These are phyloP conservation scores for Tylopilus felleus DNA, from an alignment of 768 basidiomycete species.

Conservation along the genomic window DNA sequence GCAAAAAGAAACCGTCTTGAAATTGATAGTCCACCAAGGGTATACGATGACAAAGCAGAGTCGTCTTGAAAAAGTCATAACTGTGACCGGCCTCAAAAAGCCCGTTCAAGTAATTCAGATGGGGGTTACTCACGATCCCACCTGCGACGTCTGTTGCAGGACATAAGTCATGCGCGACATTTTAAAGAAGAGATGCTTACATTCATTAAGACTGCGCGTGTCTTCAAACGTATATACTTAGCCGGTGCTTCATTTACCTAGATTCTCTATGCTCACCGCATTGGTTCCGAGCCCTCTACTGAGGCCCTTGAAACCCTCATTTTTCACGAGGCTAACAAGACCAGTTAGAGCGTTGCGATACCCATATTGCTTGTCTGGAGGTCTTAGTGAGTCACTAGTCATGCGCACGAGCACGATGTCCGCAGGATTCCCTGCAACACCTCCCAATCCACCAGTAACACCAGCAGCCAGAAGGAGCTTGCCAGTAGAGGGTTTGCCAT, in stretches of 20 bases:
- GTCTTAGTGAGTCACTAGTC: conserved; percentile 81
- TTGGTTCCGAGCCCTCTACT: conserved; percentile 77
- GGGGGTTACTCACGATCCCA: conserved; percentile 64
- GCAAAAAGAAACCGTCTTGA: conserved; percentile 62
- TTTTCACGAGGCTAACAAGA: conserved; percentile 56
- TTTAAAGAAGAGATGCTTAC: conserved; percentile 37
- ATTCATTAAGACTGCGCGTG: conserved; percentile 72
- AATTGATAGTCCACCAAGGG: conserved; percentile 60
- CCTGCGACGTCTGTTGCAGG: conserved; percentile 62
- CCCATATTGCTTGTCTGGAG: conserved; percentile 68
- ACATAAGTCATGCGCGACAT: conserved; percentile 3
- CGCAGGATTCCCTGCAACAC: conserved; percentile 78
- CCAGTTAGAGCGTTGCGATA: conserved; percentile 81
- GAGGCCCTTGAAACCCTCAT: conserved; percentile 69
- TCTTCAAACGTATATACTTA: conserved; percentile 31
- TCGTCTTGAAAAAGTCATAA: conserved; percentile 73
- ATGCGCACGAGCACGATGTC: conserved; percentile 80
- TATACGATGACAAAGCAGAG: conserved; percentile 48
- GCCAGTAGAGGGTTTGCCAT: conserved; percentile 50
- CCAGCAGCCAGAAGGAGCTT: conserved; percentile 62
- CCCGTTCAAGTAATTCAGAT: background rate
- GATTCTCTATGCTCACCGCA: conserved; percentile 42
- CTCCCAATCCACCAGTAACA: conserved; percentile 76
- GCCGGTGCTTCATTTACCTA: background rate
- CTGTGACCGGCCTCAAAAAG: conserved; percentile 34